A percentile compares a stretch with the other conserved stretches of the same genome.
Evolutionary conservation across 768 basidiomycete species (phyloP).

Genomic region (Leccinum uliginosum): DNA sequence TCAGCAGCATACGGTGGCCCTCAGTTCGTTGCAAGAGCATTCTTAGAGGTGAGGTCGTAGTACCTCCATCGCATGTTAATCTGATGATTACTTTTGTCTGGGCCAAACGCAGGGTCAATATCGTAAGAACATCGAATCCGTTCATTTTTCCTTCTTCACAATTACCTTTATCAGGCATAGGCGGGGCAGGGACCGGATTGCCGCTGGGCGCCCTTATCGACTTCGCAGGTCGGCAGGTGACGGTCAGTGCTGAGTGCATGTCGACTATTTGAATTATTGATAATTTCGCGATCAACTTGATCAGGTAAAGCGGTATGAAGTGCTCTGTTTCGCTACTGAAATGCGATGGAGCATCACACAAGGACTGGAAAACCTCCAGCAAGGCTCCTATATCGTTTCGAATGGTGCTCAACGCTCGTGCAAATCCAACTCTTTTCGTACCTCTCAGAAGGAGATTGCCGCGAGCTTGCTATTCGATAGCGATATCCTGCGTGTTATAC

Average conservation of each 20-base stretch:
- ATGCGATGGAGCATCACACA: conserved; percentile 22
- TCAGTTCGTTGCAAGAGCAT: conserved; percentile 25
- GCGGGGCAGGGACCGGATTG: conserved; percentile 25
- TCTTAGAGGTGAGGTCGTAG: conserved; percentile 15
- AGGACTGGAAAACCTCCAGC: conserved; percentile 7
- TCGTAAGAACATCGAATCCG: conserved; percentile 13
- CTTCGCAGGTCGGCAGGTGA: conserved; percentile 19
- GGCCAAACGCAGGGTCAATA: conserved; percentile 19
- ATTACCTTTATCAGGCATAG: conserved; percentile 15
- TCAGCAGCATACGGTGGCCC: conserved; percentile 24
- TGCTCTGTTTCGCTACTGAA: conserved; percentile 25
- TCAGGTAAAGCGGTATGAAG: conserved; percentile 25
- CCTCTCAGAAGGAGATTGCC: neutral
- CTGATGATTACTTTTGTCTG: neutral
- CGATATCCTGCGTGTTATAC: conserved; percentile 20
- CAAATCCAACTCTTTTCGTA: neutral
- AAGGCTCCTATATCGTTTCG: conserved; percentile 18
- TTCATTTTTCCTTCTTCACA: neutral
- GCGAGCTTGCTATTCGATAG: conserved; percentile 7
- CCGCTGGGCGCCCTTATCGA: conserved; percentile 25
- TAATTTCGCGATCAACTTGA: neutral
- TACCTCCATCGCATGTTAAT: neutral
- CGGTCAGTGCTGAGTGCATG: conserved; percentile 7
- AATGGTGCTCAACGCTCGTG: neutral
- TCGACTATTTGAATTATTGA: neutral